Evolutionary conservation across 2,329 filamentous ascomycete genomes (phyloP).

Genomic region (Botrytis sinoallii): DNA sequence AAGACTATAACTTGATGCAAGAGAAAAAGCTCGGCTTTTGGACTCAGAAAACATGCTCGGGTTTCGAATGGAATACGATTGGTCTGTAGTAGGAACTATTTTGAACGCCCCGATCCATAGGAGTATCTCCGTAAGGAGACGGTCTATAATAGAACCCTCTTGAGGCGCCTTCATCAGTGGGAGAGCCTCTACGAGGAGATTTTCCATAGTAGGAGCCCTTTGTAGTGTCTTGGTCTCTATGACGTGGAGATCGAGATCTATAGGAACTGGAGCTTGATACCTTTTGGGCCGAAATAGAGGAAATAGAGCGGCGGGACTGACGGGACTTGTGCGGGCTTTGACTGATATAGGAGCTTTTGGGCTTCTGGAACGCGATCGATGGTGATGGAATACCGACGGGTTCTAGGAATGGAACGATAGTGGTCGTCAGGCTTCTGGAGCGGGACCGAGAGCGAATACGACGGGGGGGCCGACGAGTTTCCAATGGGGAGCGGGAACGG

Average conservation of each 20-base stretch:
- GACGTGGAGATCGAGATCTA: neutral
- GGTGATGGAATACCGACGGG: neutral
- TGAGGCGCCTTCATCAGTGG: neutral
- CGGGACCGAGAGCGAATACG: neutral
- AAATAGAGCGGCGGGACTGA: neutral
- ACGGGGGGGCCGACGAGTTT: neutral
- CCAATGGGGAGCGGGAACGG: neutral
- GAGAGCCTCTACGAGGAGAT: no score
- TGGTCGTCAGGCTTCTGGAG: neutral
- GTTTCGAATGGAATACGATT: neutral
- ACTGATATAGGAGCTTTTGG: neutral
- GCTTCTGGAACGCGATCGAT: neutral
- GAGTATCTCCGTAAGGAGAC: neutral
- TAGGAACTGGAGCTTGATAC: neutral
- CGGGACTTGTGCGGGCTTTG: neutral
- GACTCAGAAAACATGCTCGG: neutral
- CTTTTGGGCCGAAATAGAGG: neutral
- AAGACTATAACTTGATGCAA: neutral
- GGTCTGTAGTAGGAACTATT: conserved; percentile 1
- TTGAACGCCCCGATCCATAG: neutral
- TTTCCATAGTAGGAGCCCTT: neutral
- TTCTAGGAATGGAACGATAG: neutral
- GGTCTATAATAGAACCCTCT: conserved; percentile 3
- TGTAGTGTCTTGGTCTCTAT: neutral
- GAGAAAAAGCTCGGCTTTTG: neutral